Percentiles rank a stretch among this genome's conserved stretches.
Evolutionary conservation across 441 rosid species (phyloP).

Genomic region (Rhodomyrtus psidioides): DNA sequence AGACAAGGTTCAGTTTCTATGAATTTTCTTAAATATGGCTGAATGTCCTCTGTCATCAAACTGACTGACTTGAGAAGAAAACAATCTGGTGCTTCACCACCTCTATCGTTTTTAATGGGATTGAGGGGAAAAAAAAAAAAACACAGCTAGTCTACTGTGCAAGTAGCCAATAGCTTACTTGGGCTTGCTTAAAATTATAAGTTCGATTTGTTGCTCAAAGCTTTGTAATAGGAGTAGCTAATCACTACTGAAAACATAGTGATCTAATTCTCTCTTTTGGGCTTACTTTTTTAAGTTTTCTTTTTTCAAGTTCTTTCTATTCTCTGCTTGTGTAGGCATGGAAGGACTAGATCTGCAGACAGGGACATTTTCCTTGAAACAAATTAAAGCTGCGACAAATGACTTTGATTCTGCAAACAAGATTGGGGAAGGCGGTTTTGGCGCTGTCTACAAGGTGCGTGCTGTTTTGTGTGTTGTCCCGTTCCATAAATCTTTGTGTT

Average conservation of each 20-base stretch:
- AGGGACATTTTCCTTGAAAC: constrained; percentile 50
- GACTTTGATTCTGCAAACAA: constrained; percentile 57
- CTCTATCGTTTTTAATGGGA: background rate
- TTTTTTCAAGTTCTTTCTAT: background rate
- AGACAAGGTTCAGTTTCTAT: constrained; percentile 23
- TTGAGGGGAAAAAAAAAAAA: rapidly evolving
- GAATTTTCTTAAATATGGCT: background rate
- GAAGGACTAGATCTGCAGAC: constrained; percentile 31
- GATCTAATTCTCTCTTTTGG: background rate
- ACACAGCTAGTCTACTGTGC: background rate
- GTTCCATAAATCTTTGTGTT: background rate
- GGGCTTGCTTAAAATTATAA: background rate
- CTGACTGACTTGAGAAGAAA: background rate
- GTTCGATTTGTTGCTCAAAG: background rate
- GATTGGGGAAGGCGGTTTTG: constrained; percentile 89
- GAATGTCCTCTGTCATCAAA: background rate
- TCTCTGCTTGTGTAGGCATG: constrained; percentile 15
- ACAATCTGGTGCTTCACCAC: background rate
- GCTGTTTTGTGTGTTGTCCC: background rate
- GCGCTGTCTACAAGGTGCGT: constrained; percentile 68
- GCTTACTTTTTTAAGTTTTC: background rate
- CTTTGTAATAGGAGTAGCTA: background rate
- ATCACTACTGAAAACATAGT: background rate
- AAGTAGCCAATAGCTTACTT: background rate
- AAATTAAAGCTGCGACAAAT: constrained; percentile 58